These are phyloP conservation scores for Diaporthe aspalathi DNA, from an alignment of 2,329 filamentous ascomycete genomes.

Conservation along the genomic window DNA sequence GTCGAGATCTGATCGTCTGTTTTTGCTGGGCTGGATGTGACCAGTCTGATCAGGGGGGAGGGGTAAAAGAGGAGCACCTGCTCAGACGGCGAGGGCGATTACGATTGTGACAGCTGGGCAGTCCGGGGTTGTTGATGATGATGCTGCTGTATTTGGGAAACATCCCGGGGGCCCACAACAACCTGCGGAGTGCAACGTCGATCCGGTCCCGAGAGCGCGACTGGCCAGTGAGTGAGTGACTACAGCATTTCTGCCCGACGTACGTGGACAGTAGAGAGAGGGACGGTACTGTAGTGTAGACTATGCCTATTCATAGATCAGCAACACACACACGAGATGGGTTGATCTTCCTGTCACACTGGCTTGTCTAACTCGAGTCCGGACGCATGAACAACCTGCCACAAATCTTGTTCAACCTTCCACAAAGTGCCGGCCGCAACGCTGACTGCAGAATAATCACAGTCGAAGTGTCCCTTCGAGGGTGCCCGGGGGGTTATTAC, in stretches of 20 bases:
- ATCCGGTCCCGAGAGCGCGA: not conserved
- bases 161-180: constrained; percentile 2
- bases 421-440: constrained; percentile 18
- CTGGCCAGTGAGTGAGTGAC: too few species aligned
- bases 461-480: not conserved
- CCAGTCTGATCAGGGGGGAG: not conserved
- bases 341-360: not conserved
- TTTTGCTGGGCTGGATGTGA: too few species aligned
- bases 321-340: too few species aligned
- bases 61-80: not conserved
- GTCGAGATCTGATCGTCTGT: constrained; percentile 17
- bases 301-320: too few species aligned
- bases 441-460: constrained; percentile 7
- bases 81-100: not conserved
- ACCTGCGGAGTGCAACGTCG: constrained; percentile 5
- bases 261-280: too few species aligned
- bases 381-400: not conserved
- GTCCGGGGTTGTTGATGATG: not conserved
- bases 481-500: not conserved
- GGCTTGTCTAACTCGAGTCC: not conserved
- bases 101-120: not conserved
- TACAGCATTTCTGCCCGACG: not conserved
- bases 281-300: too few species aligned
- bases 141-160: too few species aligned
- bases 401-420: constrained; percentile 15